Conservation (phyloP, 768 basidiomycete species). For the Hirschioporus abietinus region DNA sequence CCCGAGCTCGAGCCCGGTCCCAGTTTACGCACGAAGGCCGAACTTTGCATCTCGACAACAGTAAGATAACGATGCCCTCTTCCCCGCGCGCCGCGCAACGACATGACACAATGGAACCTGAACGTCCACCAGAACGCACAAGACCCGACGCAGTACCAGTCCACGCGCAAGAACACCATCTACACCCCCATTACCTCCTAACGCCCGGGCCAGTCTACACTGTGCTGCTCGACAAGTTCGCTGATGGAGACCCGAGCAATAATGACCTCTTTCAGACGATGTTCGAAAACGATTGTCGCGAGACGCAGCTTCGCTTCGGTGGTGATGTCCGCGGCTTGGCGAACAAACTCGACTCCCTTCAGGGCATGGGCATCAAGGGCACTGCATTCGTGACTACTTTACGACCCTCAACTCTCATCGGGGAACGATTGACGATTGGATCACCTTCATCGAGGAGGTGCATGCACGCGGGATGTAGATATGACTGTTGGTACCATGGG, state of each 20-base stretch:
- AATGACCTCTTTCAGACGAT: constrained; percentile 82
- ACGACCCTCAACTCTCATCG: constrained; percentile 89
- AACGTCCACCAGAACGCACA: constrained; percentile 72
- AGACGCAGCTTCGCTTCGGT: constrained; percentile 85
- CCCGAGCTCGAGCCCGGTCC: too few relatives aligned
- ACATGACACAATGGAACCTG: constrained; percentile 70
- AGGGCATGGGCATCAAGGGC: constrained; percentile 85
- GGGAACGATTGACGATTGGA: constrained; percentile 82
- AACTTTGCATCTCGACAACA: too few relatives aligned
- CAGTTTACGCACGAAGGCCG: too few relatives aligned
- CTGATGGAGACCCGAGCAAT: constrained; percentile 87
- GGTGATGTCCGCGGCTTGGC: constrained; percentile 84
- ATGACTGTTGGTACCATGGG: constrained; percentile 93
- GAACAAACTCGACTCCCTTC: constrained; percentile 75
- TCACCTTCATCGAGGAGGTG: constrained; percentile 64
- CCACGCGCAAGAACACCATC: constrained; percentile 52
- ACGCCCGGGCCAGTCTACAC: constrained; percentile 91
- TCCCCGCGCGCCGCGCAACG: constrained; percentile 13
- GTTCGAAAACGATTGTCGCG: constrained; percentile 81
- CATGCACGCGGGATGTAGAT: constrained; percentile 90
- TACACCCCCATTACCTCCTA: constrained; percentile 76
- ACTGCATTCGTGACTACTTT: constrained; percentile 90
- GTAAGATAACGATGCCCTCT: too few relatives aligned
- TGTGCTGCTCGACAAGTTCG: constrained; percentile 87
- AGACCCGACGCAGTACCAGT: constrained; percentile 59